phyloP scores from a whole-genome alignment of 768 basidiomycete species.

The Collybia sp. region DNA sequence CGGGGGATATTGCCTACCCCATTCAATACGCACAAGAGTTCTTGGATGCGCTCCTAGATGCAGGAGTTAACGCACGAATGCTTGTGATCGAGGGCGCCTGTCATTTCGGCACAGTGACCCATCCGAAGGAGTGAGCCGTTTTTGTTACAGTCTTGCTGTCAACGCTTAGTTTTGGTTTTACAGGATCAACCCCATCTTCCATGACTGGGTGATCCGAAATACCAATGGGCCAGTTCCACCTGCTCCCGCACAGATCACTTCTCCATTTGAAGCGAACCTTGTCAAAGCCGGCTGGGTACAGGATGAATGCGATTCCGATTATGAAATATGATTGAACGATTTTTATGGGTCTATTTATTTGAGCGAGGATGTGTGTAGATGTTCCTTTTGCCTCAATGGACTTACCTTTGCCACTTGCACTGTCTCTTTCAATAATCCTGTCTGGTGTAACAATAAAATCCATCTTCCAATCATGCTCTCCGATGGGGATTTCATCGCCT shows the following conservation, averaged over 20 bases:
- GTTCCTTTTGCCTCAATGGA: not conserved
- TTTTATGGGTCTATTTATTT: not conserved
- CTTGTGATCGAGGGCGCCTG: constrained; percentile 22
- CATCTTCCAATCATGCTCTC: constrained; percentile 57
- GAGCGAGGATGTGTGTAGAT: not conserved
- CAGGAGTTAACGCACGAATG: constrained; percentile 22
- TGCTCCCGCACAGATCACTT: constrained; percentile 14
- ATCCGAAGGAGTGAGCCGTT: constrained; percentile 21
- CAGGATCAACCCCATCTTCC: constrained; percentile 24
- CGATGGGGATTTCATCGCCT: constrained; percentile 46
- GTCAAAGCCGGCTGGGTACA: constrained; percentile 16
- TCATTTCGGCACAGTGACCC: constrained; percentile 31
- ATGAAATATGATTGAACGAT: not conserved
- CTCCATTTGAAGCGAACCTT: constrained; percentile 24
- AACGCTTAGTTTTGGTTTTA: not conserved
- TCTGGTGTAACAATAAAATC: constrained; percentile 52
- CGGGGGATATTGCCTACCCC: constrained; percentile 29
- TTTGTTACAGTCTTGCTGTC: not conserved
- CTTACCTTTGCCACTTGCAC: not conserved
- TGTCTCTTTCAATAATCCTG: constrained; percentile 12
- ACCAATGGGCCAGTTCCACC: constrained; percentile 16
- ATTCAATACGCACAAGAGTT: constrained; percentile 21
- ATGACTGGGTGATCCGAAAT: constrained; percentile 23
- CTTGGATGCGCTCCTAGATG: constrained; percentile 14
- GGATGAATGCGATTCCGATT: constrained; percentile 7